Evolutionary conservation across 164 flowering plant species (phyloP).

Genomic region (Annona squamosa): DNA sequence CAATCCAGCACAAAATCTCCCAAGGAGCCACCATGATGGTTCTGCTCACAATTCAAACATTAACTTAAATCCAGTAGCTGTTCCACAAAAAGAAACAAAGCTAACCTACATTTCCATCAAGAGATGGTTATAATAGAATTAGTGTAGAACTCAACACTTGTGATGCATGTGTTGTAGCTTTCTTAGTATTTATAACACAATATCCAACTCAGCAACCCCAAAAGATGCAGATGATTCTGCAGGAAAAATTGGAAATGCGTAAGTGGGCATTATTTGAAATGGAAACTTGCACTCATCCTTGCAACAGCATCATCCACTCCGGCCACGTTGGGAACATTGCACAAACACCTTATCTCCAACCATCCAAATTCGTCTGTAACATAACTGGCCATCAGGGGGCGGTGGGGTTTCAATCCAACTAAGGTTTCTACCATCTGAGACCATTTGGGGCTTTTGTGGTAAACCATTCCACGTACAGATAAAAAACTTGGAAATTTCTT

Average conservation of each 20-base stretch:
- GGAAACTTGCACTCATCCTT: no score
- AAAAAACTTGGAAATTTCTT: not conserved
- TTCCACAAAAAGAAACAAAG: not conserved
- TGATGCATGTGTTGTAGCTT: no score
- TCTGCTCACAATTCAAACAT: slow-evolving; percentile 16
- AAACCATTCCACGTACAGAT: not conserved
- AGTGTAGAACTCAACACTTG: not conserved
- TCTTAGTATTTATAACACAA: no score
- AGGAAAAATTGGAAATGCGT: no score
- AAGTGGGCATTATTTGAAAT: no score
- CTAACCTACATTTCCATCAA: not conserved
- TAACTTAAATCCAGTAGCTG: not conserved
- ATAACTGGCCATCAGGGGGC: no score
- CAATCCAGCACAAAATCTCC: slow-evolving; percentile 55
- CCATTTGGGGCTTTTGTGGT: not conserved
- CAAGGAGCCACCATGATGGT: slow-evolving; percentile 26
- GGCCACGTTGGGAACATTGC: no score
- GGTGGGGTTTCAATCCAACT: not conserved
- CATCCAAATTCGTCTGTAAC: no score
- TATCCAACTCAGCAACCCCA: no score
- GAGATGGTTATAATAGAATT: slow-evolving; percentile 1
- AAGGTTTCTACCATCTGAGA: not conserved
- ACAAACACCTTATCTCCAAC: no score
- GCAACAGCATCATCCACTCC: no score
- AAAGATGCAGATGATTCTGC: no score